phyloP scores from a whole-genome alignment of 805 yeast species.

The Pichia scutulata region DNA sequence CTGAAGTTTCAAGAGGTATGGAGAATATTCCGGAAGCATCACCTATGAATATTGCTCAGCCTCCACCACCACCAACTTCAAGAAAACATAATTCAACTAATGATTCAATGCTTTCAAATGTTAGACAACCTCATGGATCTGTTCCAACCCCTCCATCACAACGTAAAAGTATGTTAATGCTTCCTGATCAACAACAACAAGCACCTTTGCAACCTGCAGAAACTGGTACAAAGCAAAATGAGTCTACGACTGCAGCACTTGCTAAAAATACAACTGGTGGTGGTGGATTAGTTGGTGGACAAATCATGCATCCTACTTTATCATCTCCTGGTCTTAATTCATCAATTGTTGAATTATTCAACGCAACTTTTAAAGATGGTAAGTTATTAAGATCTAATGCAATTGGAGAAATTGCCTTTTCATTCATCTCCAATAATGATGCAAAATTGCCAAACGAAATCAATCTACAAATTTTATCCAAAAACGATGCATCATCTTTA shows the following conservation, averaged over 20 bases:
- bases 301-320: constrained; percentile 43
- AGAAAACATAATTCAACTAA: constrained; percentile 1
- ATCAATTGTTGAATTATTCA: constrained; percentile 78
- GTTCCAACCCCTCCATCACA: constrained; percentile 29
- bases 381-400: constrained; percentile 49
- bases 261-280: constrained; percentile 28
- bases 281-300: constrained; percentile 28
- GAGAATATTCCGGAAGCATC: constrained; percentile 12
- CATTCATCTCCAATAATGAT: constrained; percentile 38
- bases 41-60: constrained; percentile 19
- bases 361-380: constrained; percentile 69
- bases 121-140: constrained; percentile 21
- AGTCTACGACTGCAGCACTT: constrained; percentile 35
- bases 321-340: constrained; percentile 64
- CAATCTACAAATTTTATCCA: constrained; percentile 32
- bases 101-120: constrained; percentile 1
- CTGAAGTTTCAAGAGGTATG: constrained; percentile 5
- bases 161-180: constrained; percentile 20
- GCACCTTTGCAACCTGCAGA: constrained; percentile 15
- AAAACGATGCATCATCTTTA: constrained; percentile 32
- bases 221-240: constrained; percentile 29
- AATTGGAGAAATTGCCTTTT: constrained; percentile 82
- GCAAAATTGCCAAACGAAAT: constrained; percentile 35
- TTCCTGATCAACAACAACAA: constrained; percentile 6
- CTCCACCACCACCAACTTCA: constrained; percentile 18